Percentiles rank a stretch among this genome's conserved stretches.
Conservation (phyloP, 768 basidiomycete species). For the Xanthoconium purpureum region DNA sequence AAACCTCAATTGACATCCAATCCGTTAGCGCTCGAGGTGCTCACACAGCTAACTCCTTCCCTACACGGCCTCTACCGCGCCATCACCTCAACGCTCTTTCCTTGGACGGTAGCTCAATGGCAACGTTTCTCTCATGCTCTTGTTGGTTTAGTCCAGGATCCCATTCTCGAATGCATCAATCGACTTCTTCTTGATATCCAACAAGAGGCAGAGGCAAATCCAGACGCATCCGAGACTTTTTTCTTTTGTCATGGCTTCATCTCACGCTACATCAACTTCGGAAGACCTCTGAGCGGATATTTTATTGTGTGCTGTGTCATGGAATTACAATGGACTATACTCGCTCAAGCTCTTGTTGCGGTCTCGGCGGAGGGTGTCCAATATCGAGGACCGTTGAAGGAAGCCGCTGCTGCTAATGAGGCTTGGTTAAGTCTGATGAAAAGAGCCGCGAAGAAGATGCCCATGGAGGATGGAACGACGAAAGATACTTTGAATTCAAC, state of each 20-base stretch:
- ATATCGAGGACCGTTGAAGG: slow-evolving; percentile 37
- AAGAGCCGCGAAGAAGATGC: slow-evolving; percentile 39
- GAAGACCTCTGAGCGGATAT: slow-evolving; percentile 80
- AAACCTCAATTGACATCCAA: background rate
- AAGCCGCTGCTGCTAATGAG: slow-evolving; percentile 81
- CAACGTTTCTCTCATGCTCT: slow-evolving; percentile 49
- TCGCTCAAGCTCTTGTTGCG: slow-evolving; percentile 64
- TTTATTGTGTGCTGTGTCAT: slow-evolving; percentile 88
- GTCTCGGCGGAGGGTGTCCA: slow-evolving; percentile 29
- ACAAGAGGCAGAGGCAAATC: slow-evolving; percentile 49
- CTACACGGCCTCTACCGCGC: slow-evolving; percentile 87
- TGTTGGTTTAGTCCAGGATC: slow-evolving; percentile 58
- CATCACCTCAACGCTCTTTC: slow-evolving; percentile 71
- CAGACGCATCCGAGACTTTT: slow-evolving; percentile 31
- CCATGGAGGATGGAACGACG: slow-evolving; percentile 38
- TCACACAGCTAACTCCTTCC: slow-evolving; percentile 75
- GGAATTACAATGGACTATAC: slow-evolving; percentile 81
- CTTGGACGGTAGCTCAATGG: slow-evolving; percentile 73
- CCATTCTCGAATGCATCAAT: slow-evolving; percentile 70
- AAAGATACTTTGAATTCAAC: slow-evolving; percentile 44
- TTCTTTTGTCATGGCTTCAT: slow-evolving; percentile 67
- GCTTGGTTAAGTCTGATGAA: slow-evolving; percentile 73
- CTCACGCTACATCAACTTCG: slow-evolving; percentile 69
- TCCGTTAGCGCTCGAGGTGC: slow-evolving; percentile 57
- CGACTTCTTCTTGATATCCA: slow-evolving; percentile 61